A percentile compares a stretch with the other conserved stretches of the same genome.
phyloP scores from a whole-genome alignment of 441 rosid species.

The Capsella rubella region DNA sequence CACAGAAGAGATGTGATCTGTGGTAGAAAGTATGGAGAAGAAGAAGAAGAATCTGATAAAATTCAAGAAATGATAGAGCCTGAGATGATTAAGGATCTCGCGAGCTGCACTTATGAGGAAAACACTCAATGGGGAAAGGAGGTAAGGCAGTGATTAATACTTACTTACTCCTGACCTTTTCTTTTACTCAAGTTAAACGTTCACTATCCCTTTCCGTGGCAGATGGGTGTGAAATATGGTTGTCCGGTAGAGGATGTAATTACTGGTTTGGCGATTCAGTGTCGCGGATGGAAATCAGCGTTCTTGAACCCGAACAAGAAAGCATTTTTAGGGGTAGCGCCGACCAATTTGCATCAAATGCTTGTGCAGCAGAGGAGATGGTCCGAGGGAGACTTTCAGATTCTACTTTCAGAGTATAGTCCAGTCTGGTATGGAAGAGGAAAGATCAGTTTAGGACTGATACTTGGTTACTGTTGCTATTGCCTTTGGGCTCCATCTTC shows the following conservation, averaged over 20 bases:
- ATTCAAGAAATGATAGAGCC: conserved; percentile 33
- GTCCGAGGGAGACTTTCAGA: conserved; percentile 76
- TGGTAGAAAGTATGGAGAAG: conserved; percentile 56
- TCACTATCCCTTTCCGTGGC: conserved; percentile 25
- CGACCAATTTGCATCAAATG: conserved; percentile 63
- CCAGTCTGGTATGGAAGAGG: conserved; percentile 60
- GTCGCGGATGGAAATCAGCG: conserved; percentile 79
- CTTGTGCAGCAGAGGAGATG: conserved; percentile 83
- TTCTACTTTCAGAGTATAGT: conserved; percentile 61
- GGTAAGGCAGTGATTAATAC: conserved; percentile 45
- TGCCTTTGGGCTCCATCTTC: conserved; percentile 70
- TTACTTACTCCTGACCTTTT: not conserved
- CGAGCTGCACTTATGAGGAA: conserved; percentile 63
- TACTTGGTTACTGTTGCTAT: conserved; percentile 52
- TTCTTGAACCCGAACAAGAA: conserved; percentile 61
- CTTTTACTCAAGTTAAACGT: not conserved
- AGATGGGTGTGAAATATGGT: conserved; percentile 84
- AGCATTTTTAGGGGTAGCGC: conserved; percentile 67
- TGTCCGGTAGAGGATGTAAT: conserved; percentile 79
- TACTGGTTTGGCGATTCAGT: conserved; percentile 74
- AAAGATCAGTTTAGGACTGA: conserved; percentile 58
- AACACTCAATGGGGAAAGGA: conserved; percentile 74
- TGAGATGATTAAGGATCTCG: conserved; percentile 54
- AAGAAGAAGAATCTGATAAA: conserved; percentile 30
- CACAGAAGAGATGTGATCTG: conserved; percentile 76